Base-by-base conservation (phyloP, 805 yeast genomes). In the Candida germanica region DNA sequence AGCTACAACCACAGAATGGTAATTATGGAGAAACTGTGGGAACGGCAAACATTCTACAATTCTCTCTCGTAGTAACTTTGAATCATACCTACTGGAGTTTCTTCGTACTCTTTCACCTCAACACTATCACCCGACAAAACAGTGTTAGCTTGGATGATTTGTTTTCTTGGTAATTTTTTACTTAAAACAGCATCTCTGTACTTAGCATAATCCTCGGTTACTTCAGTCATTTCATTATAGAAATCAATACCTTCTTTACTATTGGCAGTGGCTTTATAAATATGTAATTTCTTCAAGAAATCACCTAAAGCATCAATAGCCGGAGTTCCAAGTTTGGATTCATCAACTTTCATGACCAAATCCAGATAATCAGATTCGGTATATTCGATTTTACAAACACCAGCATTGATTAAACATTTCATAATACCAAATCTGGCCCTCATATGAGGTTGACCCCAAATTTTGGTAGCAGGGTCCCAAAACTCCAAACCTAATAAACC, bases 361-460 rank as follows among this genome's bases (percentile, higher is more conserved):
- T 87, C 94, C 23, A 75, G 68, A 51, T 51, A 79, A 16, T 64
- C 71, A 4, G 59, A 60, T 42, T 72, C 66, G 10, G 72, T 53
- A 49, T 70, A 65, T 24, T 69, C 70, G 33, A 87, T 61, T 32
- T 66, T 63, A 18, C 79, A 79, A 26, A 87, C 80, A 19, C 83
- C 80, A 1, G 87, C 81, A 36, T 78, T 71, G 50, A 83, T 61
- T 54, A 85, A 79, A 10, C 81, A 73, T 64, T 84, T 85, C 72
- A 85, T 71, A 48, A 87, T 87, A 21, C 93, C 86, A 61, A 74
- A 87, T 59, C 96, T 72, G 3, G 95, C 96, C 64, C 87, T 95
- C 87, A 87, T 86, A 58, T 87, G 96, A 10, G 96, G 80, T 64
- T 87, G 96, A 20, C 96, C 96, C 95, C 96, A 87, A 61, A 86